Evolutionary conservation across 2,329 filamentous ascomycete genomes (phyloP).

Genomic region (Hypomyces perniciosus): DNA sequence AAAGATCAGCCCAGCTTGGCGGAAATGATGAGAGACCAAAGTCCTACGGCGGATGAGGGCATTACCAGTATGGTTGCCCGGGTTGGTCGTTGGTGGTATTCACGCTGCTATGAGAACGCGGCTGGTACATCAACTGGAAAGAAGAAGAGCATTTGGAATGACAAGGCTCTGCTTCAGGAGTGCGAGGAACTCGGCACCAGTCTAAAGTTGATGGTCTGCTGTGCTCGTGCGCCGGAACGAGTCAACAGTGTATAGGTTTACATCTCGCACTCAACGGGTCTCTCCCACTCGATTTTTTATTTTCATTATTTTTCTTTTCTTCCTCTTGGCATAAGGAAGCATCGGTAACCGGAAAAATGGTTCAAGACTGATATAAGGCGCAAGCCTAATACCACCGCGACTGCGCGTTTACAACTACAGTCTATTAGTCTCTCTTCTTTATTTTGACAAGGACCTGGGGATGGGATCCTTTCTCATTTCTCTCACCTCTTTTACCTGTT

Average conservation of each 20-base stretch:
- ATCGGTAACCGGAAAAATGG: slow-evolving; percentile 1
- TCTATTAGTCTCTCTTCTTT: neutral
- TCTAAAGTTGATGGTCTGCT: slow-evolving; percentile 85
- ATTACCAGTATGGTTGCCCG: slow-evolving; percentile 90
- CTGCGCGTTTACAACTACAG: neutral
- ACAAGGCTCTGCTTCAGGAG: slow-evolving; percentile 69
- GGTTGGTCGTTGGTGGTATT: slow-evolving; percentile 96
- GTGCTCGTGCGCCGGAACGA: slow-evolving; percentile 72
- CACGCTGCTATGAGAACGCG: slow-evolving; percentile 76
- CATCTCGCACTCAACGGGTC: neutral
- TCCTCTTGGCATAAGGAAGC: neutral
- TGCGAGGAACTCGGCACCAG: slow-evolving; percentile 83
- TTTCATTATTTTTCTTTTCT: neutral
- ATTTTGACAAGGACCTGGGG: neutral
- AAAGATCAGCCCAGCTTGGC: slow-evolving; percentile 51
- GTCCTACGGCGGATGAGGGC: slow-evolving; percentile 68
- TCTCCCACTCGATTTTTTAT: neutral
- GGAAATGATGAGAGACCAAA: slow-evolving; percentile 67
- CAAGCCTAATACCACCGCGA: slow-evolving; percentile 11
- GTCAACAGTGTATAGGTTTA: slow-evolving; percentile 40
- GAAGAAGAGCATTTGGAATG: slow-evolving; percentile 67
- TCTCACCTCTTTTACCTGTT: no score
- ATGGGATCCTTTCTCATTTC: no score
- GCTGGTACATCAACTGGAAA: slow-evolving; percentile 39
- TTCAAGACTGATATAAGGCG: slow-evolving; percentile 10